Evolutionary conservation across 2,329 filamentous ascomycete genomes (phyloP).

Genomic region (Colletotrichum cereale): DNA sequence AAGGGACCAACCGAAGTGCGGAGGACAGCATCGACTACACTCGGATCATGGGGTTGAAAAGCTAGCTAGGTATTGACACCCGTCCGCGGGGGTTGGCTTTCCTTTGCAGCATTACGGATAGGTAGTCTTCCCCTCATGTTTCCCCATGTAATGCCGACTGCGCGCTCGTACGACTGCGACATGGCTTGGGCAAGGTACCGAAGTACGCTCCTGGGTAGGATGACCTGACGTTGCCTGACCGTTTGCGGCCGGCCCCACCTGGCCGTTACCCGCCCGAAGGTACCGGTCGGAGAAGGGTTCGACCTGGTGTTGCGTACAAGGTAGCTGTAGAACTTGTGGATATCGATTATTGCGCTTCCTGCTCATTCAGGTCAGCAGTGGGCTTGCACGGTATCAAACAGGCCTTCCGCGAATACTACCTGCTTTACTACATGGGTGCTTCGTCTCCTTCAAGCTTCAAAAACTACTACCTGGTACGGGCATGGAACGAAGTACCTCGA

Average conservation of each 20-base stretch:
- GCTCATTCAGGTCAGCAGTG: too few relatives aligned
- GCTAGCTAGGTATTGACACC: too few relatives aligned
- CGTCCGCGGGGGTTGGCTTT: conserved; percentile 9
- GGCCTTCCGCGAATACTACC: background rate
- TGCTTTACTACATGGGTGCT: background rate
- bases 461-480: too few relatives aligned
- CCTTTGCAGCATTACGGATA: background rate
- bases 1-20: background rate
- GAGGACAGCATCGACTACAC: too few relatives aligned
- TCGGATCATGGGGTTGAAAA: too few relatives aligned
- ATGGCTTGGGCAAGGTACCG: background rate
- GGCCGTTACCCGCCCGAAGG: conserved; percentile 22
- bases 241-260: conserved; percentile 30
- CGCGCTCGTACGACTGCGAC: background rate
- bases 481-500: too few relatives aligned
- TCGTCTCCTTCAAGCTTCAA: background rate
- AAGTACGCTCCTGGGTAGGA: background rate
- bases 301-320: background rate
- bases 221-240: conserved; percentile 18
- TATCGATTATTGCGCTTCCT: too few relatives aligned
- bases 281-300: conserved; percentile 10
- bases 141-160: background rate
- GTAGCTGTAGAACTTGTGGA: background rate
- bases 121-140: background rate
- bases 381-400: background rate